Evolutionary conservation across 192 early-diverging fungal species (phyloP).

Genomic region (Umbelopsis ramanniana): DNA sequence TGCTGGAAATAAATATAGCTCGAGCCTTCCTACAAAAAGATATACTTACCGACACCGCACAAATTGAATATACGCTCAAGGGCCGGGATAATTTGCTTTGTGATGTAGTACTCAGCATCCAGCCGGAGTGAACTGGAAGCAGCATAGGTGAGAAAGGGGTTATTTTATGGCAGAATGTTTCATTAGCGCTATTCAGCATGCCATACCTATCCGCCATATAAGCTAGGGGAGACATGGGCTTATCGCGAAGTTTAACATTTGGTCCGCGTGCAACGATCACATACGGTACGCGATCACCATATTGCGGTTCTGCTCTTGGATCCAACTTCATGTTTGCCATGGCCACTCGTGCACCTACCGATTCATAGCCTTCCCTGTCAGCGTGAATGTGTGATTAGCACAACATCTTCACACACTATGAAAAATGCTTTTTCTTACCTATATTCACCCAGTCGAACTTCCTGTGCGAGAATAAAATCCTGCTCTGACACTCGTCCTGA

Average conservation of each 20-base stretch:
- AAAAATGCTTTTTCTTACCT: slow-evolving; percentile 39
- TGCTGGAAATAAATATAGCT: not conserved
- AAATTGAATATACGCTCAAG: slow-evolving; percentile 80
- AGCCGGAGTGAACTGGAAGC: slow-evolving; percentile 53
- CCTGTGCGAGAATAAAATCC: slow-evolving; percentile 91
- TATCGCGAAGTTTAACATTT: slow-evolving; percentile 70
- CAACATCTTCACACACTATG: not conserved
- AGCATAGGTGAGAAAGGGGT: not conserved
- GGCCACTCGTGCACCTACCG: slow-evolving; percentile 44
- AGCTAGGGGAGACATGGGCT: slow-evolving; percentile 69
- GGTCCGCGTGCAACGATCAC: slow-evolving; percentile 78
- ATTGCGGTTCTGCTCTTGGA: slow-evolving; percentile 78
- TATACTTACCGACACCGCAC: slow-evolving; percentile 60
- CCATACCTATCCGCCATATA: slow-evolving; percentile 61
- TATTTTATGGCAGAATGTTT: not conserved
- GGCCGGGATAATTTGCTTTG: slow-evolving; percentile 82
- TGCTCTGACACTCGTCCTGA: slow-evolving; percentile 63
- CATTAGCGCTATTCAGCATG: too few relatives aligned
- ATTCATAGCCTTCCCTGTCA: slow-evolving; percentile 9
- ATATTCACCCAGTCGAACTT: slow-evolving; percentile 81
- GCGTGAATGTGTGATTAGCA: not conserved
- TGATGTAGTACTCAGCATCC: slow-evolving; percentile 85
- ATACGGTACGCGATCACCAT: slow-evolving; percentile 90
- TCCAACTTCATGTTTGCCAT: slow-evolving; percentile 68
- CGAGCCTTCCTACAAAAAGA: not conserved